These are phyloP conservation scores for Rhizomucor pusillus DNA, from an alignment of 371 early-diverging fungal genomes.

Conservation along the genomic window DNA sequence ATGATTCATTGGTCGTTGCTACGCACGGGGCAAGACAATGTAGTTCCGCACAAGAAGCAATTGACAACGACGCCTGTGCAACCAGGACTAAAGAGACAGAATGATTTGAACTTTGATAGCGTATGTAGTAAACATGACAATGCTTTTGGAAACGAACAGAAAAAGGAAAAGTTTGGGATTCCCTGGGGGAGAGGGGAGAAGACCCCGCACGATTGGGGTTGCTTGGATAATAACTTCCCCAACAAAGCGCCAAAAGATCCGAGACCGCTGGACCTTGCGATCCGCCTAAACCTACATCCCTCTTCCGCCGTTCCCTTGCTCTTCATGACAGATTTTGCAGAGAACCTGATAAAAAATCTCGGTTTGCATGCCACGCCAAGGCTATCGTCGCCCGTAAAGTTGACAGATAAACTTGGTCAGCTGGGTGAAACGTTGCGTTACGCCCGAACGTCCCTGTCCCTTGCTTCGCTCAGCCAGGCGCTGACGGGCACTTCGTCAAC, in stretches of 20 bases:
- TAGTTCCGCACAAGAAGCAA: too few relatives aligned
- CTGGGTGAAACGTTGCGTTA: conserved; percentile 21
- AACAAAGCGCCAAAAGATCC: not conserved
- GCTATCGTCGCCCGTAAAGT: conserved; percentile 13
- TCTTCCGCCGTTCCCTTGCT: conserved; percentile 4
- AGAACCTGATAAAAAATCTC: conserved; percentile 22
- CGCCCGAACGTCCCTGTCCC: conserved; percentile 19
- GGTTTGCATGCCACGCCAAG: conserved; percentile 16
- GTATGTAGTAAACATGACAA: not conserved
- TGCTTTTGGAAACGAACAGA: not conserved
- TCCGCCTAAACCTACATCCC: not conserved
- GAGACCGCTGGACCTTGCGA: not conserved
- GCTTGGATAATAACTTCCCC: conserved; percentile 3
- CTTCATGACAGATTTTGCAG: conserved; percentile 21
- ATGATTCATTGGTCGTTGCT: too few relatives aligned
- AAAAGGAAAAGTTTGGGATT: not conserved
- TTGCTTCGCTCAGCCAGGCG: conserved; percentile 19
- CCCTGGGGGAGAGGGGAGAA: not conserved
- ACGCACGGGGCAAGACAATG: too few relatives aligned
- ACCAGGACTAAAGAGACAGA: too few relatives aligned
- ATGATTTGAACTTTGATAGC: too few relatives aligned
- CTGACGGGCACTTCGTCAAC: conserved; percentile 10
- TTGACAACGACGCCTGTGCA: too few relatives aligned
- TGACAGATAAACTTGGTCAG: conserved; percentile 14
- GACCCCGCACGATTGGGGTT: conserved; percentile 6